phyloP scores from a whole-genome alignment of 768 basidiomycete species.

The Amanita thiersii region DNA sequence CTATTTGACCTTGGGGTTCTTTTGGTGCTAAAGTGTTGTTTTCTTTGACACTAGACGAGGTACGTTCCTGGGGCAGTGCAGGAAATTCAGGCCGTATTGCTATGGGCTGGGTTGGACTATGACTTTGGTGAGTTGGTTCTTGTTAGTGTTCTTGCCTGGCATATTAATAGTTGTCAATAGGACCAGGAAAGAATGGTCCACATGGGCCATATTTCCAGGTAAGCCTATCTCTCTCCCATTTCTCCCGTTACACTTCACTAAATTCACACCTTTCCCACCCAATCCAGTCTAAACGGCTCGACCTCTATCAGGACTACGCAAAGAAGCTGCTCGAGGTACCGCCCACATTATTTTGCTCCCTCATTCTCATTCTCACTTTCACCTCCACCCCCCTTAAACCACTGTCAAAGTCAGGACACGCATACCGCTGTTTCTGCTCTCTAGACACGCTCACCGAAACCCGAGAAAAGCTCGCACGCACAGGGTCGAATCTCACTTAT shows the following conservation, averaged over 20 bases:
- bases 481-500: constrained; percentile 75
- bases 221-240: constrained; percentile 8
- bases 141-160: neutral
- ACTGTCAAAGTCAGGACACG: constrained; percentile 82
- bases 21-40: too few species aligned
- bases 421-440: constrained; percentile 94
- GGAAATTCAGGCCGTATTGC: constrained; percentile 62
- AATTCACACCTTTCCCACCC: constrained; percentile 8
- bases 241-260: neutral
- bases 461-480: constrained; percentile 59
- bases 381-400: neutral
- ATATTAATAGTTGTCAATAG: constrained; percentile 27
- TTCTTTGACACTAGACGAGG: constrained; percentile 61
- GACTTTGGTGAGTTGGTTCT: constrained; percentile 64
- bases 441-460: constrained; percentile 59
- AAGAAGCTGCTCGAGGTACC: constrained; percentile 69
- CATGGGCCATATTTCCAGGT: constrained; percentile 89
- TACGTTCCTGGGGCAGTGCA: constrained; percentile 82
- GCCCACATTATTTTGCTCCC: constrained; percentile 5
- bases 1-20: neutral
- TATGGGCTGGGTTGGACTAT: constrained; percentile 89
- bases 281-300: constrained; percentile 75
- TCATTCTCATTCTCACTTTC: neutral
- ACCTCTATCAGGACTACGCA: constrained; percentile 73
- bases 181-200: constrained; percentile 68